Conservation (phyloP, 2,329 filamentous ascomycete genomes). For the Passalora sequoiae region DNA sequence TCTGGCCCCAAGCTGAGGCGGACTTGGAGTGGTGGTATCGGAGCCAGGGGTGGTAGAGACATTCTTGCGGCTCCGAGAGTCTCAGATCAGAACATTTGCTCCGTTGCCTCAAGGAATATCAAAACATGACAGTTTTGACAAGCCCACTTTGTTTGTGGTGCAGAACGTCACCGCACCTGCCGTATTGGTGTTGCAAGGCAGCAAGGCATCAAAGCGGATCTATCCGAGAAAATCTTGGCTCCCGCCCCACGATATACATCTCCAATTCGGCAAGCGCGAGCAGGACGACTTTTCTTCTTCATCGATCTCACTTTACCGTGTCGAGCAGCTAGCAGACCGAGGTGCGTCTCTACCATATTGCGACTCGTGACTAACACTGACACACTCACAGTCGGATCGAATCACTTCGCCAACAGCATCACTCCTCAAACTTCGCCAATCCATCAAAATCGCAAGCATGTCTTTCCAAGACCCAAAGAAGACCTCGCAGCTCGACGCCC, state of each 20-base stretch:
- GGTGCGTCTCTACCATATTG: constrained; percentile 14
- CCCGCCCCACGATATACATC: not conserved
- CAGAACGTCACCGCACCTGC: no score
- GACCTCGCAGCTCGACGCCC: constrained; percentile 76
- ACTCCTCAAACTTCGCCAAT: constrained; percentile 25
- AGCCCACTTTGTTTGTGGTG: no score
- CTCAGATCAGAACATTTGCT: no score
- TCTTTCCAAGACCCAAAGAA: constrained; percentile 95
- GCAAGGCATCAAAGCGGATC: not conserved
- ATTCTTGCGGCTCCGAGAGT: constrained; percentile 28
- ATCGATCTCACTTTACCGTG: constrained; percentile 52
- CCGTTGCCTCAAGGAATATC: no score
- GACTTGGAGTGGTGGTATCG: constrained; percentile 67
- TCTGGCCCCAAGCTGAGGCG: constrained; percentile 59
- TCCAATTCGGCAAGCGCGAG: constrained; percentile 11
- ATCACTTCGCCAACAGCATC: constrained; percentile 27
- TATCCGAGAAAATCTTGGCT: constrained; percentile 9
- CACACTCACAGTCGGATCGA: constrained; percentile 44
- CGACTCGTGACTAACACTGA: constrained; percentile 12
- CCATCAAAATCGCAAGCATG: constrained; percentile 55
- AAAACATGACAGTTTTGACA: no score
- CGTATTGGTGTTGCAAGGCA: no score
- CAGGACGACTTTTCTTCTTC: constrained; percentile 22
- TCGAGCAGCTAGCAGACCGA: constrained; percentile 35
- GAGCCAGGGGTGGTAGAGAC: constrained; percentile 65